Base-by-base conservation (phyloP, 2,329 filamentous ascomycete species). In the Paramyrothecium sp. region DNA sequence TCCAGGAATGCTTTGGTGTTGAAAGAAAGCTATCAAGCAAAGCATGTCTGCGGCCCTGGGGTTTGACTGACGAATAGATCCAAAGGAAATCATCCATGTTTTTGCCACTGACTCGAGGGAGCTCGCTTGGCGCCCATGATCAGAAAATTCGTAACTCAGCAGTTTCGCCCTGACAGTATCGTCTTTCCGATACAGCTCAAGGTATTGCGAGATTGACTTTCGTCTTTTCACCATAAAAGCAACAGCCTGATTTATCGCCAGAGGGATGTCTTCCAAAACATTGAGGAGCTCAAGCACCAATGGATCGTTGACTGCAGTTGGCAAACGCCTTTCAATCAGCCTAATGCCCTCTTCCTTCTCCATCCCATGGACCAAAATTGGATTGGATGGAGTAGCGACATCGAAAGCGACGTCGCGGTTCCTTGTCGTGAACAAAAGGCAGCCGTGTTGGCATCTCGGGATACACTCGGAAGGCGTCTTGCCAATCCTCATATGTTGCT, bases 391-490 rank as follows among this genome's bases (percentile, higher is more conserved):
- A 17, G 19, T 52, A 16, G 56, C 56, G n/a, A 38, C 23, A 21
- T 57, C 56, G 7, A 55, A 51, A n/a, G 53, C 56, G 17, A 57
- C 8, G n/a, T 57, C 48, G n/a, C 53, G 56, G 34, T 20, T 57
- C 20, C 56, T 57, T 1, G 56, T 55, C 1, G 48, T 55, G 12
- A 57, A 57, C 11, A 57, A 46, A 13, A 57, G 20, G 47, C 30
- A 54, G 17, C 56, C 53, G 5, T 51, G 54, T 21, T 41, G 30
- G 13, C 33, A 52, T 19, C 21, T 47, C 1, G 56, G 53, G 30
- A 57, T 57, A n/a, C 56, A 57, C 26, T 57, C 53, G 11, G 47
- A 55, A 20, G 56, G 53, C 17, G 33, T 55, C 34, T 55, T 57
- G 19, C 56, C 56, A 23, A 23, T 19, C n/a, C 51, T 13, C 47